These are phyloP conservation scores for Salicornia ramosissima DNA, from an alignment of 148 eudicot genomes.

Conservation along the genomic window DNA sequence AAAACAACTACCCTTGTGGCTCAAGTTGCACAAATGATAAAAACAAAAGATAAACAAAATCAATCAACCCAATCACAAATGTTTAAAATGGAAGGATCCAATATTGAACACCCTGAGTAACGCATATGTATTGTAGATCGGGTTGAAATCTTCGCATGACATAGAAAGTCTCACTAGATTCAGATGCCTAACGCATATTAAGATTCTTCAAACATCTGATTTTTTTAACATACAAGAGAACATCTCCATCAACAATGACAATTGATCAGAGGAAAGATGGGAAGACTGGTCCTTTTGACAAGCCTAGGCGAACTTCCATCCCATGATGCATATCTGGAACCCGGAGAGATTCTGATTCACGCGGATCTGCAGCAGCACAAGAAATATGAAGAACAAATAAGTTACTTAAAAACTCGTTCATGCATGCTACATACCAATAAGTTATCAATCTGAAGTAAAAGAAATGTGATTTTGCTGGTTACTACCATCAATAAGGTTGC, in stretches of 20 bases:
- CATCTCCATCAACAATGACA: conserved; percentile 8
- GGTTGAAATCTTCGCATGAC: conserved; percentile 5
- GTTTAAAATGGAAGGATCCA: neutral
- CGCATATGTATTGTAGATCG: conserved; percentile 23
- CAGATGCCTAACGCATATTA: neutral
- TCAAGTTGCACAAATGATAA: too few relatives aligned
- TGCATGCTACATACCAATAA: neutral
- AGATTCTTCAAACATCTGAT: conserved; percentile 15
- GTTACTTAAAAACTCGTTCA: neutral
- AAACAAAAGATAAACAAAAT: too few relatives aligned
- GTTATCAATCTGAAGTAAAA: neutral
- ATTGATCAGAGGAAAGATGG: conserved; percentile 65
- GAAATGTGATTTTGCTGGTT: neutral
- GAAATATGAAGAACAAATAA: conserved; percentile 3
- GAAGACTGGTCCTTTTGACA: conserved; percentile 81
- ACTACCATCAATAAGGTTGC: too few relatives aligned
- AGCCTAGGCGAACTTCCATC: conserved; percentile 85
- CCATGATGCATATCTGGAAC: conserved; percentile 90
- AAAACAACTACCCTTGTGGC: too few relatives aligned
- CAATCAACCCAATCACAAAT: too few relatives aligned
- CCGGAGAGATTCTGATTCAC: conserved; percentile 69
- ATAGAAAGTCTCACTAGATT: conserved; percentile 15
- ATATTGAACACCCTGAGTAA: neutral
- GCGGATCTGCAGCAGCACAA: conserved; percentile 62
- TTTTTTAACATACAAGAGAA: conserved; percentile 14